Conservation (phyloP, 1,284 basidiomycete genomes). For the Microbotryum violaceum region DNA sequence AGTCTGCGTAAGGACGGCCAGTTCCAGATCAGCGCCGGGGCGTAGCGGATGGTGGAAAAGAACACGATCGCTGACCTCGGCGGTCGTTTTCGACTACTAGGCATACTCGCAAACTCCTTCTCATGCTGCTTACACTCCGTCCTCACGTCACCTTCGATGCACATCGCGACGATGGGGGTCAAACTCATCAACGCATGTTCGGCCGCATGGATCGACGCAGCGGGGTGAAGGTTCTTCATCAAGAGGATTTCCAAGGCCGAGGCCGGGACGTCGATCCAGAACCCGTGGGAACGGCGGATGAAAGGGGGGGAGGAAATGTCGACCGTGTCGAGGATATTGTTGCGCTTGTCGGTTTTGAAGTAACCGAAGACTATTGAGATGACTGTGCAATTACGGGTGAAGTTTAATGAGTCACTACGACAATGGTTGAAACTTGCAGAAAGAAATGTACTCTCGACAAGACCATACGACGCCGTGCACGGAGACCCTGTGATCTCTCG, state of each 20-base stretch:
- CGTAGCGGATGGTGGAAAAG: neutral
- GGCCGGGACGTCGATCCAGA: conserved; percentile 77
- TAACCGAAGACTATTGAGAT: conserved; percentile 62
- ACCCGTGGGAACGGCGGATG: conserved; percentile 64
- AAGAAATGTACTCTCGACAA: conserved; percentile 49
- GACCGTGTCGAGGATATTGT: conserved; percentile 65
- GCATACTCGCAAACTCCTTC: conserved; percentile 62
- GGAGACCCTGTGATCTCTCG: conserved; percentile 57
- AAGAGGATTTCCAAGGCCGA: conserved; percentile 50
- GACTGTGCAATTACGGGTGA: conserved; percentile 39
- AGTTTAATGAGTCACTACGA: neutral
- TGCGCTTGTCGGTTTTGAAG: conserved; percentile 38
- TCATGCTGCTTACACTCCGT: conserved; percentile 74
- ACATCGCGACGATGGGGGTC: conserved; percentile 57
- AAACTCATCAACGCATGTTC: conserved; percentile 72
- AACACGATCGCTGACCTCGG: conserved; percentile 52
- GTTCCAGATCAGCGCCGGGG: neutral
- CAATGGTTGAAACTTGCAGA: neutral
- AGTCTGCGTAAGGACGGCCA: conserved; percentile 47
- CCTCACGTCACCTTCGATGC: conserved; percentile 55
- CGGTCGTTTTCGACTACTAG: conserved; percentile 62
- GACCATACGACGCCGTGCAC: conserved; percentile 62
- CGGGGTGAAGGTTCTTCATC: conserved; percentile 54
- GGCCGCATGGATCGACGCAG: conserved; percentile 76
- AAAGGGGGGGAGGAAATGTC: conserved; percentile 72